Base-by-base conservation (phyloP, 345 rosid species). In the Brassica juncea region DNA sequence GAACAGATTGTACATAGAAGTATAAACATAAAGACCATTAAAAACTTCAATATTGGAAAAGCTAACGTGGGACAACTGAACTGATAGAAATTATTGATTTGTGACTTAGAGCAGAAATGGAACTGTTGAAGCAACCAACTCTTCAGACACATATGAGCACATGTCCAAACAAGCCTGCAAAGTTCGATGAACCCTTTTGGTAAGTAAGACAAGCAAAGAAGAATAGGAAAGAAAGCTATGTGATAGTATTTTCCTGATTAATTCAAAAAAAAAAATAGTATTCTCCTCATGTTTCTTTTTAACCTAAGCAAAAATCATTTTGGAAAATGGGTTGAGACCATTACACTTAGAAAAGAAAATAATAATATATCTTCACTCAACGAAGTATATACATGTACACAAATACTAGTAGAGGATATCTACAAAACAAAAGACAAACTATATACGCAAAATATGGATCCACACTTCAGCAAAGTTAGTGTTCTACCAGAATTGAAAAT, bases 141-240 rank as follows among this genome's bases (percentile, higher is more conserved):
- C 81, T 76, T 68, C 65, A 74, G 60, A 82, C 82, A 66, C 76
- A 61, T n/a, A 70, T 80, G 84, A 76, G 72, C 34, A 74, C 61
- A 73, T 74, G 59, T 68, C 80, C 82, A 78, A 75, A 74, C 4
- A 31, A 63, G 75, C 87, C 85, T 80, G 85, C 85, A 85, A 78
- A 77, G 75, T 82, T 84, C 4, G 72, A 80, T 34, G 62, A 65
- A 60, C 42, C 73, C 70, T 71, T 70, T 77, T 71, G 62, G 71
- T 79, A 79, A 77, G 82, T 74, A 71, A 6, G 31, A 66, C 73
- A 84, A 70, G 31, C 68, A 23, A 63, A 75, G 21, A 63, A 75
- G 11, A 66, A 64, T 9, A n/a, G 63, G 0, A 19, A 63, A 69
- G 2, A 37, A 15, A 27, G 25, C 35, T 30, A 74, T 14, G 30